phyloP scores from a whole-genome alignment of 2,329 filamentous ascomycete genomes.

The Alternaria arbusti region DNA sequence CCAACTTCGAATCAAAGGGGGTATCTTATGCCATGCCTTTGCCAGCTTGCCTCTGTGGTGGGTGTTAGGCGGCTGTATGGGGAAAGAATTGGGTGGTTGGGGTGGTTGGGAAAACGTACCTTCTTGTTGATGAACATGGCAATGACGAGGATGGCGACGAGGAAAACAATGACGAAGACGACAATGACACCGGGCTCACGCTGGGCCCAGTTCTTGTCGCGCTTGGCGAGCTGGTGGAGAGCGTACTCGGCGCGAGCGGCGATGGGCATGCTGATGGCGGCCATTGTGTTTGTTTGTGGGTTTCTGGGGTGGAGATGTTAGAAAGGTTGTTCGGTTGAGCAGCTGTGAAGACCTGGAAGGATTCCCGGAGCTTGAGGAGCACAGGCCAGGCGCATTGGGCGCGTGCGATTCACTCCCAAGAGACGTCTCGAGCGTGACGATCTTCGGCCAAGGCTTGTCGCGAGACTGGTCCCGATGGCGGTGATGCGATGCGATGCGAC shows the following conservation, averaged over 20 bases:
- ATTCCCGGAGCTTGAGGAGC: slow-evolving; percentile 6
- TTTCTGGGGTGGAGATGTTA: slow-evolving; percentile 28
- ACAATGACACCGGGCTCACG: slow-evolving; percentile 66
- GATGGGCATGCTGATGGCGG: slow-evolving; percentile 46
- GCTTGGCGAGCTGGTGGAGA: slow-evolving; percentile 56
- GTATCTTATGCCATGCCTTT: slow-evolving; percentile 21
- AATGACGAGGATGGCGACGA: slow-evolving; percentile 60
- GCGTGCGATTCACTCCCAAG: not conserved
- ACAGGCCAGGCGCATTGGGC: slow-evolving; percentile 14
- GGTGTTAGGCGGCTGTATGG: slow-evolving; percentile 4
- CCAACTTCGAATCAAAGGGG: slow-evolving; percentile 13
- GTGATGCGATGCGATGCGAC: slow-evolving; percentile 5
- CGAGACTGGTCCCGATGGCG: slow-evolving; percentile 14
- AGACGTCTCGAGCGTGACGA: not conserved
- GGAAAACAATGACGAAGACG: slow-evolving; percentile 67
- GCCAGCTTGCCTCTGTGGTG: slow-evolving; percentile 19
- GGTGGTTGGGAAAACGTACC: slow-evolving; percentile 29
- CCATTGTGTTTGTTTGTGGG: slow-evolving; percentile 40
- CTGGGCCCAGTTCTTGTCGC: slow-evolving; percentile 62
- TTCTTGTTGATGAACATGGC: slow-evolving; percentile 58
- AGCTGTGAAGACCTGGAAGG: slow-evolving; percentile 1
- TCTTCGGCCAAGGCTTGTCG: slow-evolving; percentile 23
- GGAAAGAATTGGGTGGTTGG: not conserved
- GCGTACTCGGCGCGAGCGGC: slow-evolving; percentile 46
- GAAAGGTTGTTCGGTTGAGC: slow-evolving; percentile 4